Evolutionary conservation across 495 filamentous ascomycete genomes (phyloP), one percentile per base, ranked within the genome.

Genomic region (Aspergillus bridgeri): DNA sequence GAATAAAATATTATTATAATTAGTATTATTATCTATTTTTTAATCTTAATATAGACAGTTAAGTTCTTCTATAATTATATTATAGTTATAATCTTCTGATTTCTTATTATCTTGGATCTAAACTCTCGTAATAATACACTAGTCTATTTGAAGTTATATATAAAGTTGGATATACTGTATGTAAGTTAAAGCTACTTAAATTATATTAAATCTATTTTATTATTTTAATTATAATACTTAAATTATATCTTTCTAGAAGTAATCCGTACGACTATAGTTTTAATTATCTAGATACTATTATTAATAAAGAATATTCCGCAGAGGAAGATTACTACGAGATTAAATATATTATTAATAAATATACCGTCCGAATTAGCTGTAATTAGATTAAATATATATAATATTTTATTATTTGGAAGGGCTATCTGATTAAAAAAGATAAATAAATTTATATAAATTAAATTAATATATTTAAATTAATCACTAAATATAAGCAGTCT

Each of bases 231-330:
- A n/a, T n/a, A n/a, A n/a, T n/a, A n/a, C n/a, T n/a, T n/a, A n/a
- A n/a, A n/a, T n/a, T 51, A 55, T 61, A 60, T 48, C 60, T 53
- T 60, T 52, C 51, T 52, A 17, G 17, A 61, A 59, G 21, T 60
- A 21, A 2, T 53, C 24, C n/a, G 29, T 51, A 38, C 60, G 48
- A 33, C 20, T 18, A 24, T 27, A 0, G 3, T 54, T 44, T 46
- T 55, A 24, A 55, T 47, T 48, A 61, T 45, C 22, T 1, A 56
- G 18, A 38, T 56, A 29, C 13, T 54, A 42, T 1, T 25, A 42
- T 56, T 20, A 1, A 21, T 33, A 21, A 19, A 54, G 29, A 51
- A 18, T 60, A 54, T 61, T 51, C 20, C 48, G 27, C 49, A 61
- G 24, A 9, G n/a, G n/a, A n/a, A n/a, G n/a, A n/a, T n/a, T n/a